phyloP scores from a whole-genome alignment of 371 early-diverging fungal genomes.

The Capniomyces stellatus region DNA sequence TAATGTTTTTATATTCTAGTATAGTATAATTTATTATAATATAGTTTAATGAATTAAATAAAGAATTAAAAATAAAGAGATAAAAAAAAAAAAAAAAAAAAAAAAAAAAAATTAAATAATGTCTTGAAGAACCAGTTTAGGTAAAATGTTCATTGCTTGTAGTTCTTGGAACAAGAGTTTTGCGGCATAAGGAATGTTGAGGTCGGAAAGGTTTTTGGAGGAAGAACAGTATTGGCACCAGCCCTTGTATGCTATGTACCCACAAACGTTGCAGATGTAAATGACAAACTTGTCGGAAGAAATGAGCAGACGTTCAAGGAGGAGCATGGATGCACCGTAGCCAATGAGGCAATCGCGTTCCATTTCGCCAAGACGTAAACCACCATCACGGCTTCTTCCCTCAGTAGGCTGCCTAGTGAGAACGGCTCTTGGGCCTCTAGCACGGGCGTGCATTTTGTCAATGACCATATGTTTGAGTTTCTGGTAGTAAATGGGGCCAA shows the following conservation, averaged over 20 bases:
- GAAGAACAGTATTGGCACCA: constrained; percentile 95
- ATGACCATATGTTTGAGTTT: constrained; percentile 99
- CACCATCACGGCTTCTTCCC: constrained; percentile 98
- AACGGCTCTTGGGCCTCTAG: constrained; percentile 86
- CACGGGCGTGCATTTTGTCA: constrained; percentile 99
- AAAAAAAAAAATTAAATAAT: background rate
- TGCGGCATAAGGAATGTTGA: constrained; percentile 96
- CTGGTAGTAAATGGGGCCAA: constrained; percentile 97
- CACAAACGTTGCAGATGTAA: constrained; percentile 77
- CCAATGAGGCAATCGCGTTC: constrained; percentile 60
- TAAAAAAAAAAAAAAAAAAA: constrained; percentile 1
- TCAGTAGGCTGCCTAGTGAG: constrained; percentile 97
- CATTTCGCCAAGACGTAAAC: constrained; percentile 99
- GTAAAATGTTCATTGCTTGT: constrained; percentile 95
- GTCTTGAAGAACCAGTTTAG: constrained; percentile 26
- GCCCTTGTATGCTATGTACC: constrained; percentile 73
- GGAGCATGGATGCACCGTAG: constrained; percentile 64
- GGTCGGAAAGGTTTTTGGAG: constrained; percentile 60
- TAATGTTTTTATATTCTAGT: too few species aligned
- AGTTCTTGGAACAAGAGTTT: constrained; percentile 93
- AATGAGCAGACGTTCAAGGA: constrained; percentile 89
- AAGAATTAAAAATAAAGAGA: too few species aligned
- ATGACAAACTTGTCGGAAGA: constrained; percentile 91
- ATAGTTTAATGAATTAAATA: too few species aligned
- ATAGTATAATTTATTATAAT: too few species aligned